Conservation (phyloP, 129 eudicot genomes). For the Flaveria sonorensis region DNA sequence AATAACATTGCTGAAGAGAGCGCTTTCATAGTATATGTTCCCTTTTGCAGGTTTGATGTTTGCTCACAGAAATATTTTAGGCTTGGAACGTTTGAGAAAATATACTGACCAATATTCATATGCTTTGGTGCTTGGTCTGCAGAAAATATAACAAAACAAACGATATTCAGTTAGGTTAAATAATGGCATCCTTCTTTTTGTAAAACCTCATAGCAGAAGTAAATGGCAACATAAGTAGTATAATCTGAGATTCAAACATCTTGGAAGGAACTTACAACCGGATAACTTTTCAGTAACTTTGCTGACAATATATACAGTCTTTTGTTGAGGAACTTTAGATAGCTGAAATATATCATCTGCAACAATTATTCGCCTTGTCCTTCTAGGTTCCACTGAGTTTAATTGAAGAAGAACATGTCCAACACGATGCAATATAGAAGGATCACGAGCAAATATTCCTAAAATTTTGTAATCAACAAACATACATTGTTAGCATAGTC, state of each 20-base stretch:
- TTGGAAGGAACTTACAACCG: slow-evolving; percentile 66
- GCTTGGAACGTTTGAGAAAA: slow-evolving; percentile 77
- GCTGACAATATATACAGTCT: slow-evolving; percentile 62
- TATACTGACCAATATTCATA: slow-evolving; percentile 72
- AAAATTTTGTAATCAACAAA: slow-evolving; percentile 14
- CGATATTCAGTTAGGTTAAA: slow-evolving; percentile 2
- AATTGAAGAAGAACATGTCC: slow-evolving; percentile 82
- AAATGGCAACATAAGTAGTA: background rate
- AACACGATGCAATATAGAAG: slow-evolving; percentile 72
- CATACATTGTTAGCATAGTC: slow-evolving; percentile 17
- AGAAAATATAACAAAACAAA: slow-evolving; percentile 17
- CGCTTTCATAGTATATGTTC: slow-evolving; percentile 67
- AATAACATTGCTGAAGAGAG: slow-evolving; percentile 70
- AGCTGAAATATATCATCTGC: slow-evolving; percentile 93
- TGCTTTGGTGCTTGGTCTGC: slow-evolving; percentile 77
- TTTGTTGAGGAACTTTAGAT: slow-evolving; percentile 66
- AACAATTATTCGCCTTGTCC: slow-evolving; percentile 60
- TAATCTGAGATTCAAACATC: slow-evolving; percentile 7
- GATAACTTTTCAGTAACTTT: slow-evolving; percentile 65
- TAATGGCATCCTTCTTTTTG: background rate
- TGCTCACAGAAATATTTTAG: slow-evolving; percentile 58
- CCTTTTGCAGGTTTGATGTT: slow-evolving; percentile 50
- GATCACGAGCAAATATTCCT: slow-evolving; percentile 90
- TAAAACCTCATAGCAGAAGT: slow-evolving; percentile 13
- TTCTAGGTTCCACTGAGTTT: slow-evolving; percentile 67